phyloP scores from a whole-genome alignment of 2,329 filamentous ascomycete species.

The Hymenoscyphus scutula region DNA sequence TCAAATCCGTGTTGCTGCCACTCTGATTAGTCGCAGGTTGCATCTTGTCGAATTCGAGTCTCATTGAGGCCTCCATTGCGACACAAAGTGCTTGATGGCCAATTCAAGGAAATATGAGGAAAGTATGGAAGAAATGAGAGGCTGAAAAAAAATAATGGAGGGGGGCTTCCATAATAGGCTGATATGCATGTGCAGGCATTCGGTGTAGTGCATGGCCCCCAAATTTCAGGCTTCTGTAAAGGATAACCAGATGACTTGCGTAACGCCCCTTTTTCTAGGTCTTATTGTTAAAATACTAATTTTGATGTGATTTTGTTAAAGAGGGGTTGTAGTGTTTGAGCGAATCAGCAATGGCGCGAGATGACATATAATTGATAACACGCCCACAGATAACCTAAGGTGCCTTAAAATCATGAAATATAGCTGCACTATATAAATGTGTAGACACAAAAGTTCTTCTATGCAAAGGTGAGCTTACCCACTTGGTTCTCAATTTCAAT shows the following conservation, averaged over 20 bases:
- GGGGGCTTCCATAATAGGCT: not conserved
- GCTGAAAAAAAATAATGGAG: not conserved
- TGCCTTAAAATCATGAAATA: too few relatives aligned
- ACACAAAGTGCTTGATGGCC: not conserved
- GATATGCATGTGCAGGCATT: not conserved
- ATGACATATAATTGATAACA: too few relatives aligned
- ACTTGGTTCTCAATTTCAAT: not conserved
- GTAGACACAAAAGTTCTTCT: not conserved
- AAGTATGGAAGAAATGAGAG: not conserved
- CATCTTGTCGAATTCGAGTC: not conserved
- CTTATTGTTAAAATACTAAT: too few relatives aligned
- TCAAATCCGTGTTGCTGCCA: not conserved
- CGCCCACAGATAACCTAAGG: too few relatives aligned
- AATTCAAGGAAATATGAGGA: not conserved
- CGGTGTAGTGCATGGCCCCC: not conserved
- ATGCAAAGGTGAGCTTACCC: too few relatives aligned
- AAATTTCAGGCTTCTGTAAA: not conserved
- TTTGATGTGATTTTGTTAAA: too few relatives aligned
- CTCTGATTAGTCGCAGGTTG: not conserved
- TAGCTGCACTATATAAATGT: too few relatives aligned
- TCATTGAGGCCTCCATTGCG: not conserved
- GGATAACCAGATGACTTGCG: not conserved
- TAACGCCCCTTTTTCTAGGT: too few relatives aligned
- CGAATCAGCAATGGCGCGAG: too few relatives aligned
- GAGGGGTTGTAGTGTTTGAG: too few relatives aligned